phyloP scores from a whole-genome alignment of 176 grass and related monocot species.

The Hordeum marinum region DNA sequence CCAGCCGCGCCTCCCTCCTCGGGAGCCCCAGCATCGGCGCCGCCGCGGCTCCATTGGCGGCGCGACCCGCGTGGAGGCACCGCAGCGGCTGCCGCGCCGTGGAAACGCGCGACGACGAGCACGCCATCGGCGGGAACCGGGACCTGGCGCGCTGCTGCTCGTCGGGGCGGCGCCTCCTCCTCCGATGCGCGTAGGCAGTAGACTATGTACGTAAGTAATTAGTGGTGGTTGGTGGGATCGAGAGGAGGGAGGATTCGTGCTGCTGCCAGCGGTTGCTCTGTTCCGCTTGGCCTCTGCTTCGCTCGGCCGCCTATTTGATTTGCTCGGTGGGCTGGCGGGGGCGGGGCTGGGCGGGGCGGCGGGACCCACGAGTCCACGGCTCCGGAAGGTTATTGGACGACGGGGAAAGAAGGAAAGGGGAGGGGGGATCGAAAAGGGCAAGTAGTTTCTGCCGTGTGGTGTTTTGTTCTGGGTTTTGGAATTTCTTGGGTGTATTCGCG shows the following conservation, averaged over 20 bases:
- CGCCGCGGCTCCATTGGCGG: background rate
- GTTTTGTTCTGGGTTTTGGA: background rate
- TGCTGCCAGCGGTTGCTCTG: background rate
- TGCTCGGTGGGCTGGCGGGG: background rate
- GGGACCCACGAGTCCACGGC: background rate
- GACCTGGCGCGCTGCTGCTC: background rate
- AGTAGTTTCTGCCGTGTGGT: background rate
- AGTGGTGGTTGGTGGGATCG: background rate
- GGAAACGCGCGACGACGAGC: background rate
- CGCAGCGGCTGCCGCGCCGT: conserved; percentile 20
- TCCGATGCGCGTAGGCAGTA: background rate
- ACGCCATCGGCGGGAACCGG: background rate
- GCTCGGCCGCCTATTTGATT: background rate
- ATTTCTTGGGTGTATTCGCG: background rate
- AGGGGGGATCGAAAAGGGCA: background rate
- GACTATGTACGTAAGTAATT: background rate
- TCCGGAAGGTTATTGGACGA: background rate
- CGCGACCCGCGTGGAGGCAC: background rate
- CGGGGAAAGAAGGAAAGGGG: no score
- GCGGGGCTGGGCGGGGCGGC: no score
- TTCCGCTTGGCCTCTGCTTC: conserved; percentile 21
- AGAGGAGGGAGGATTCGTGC: conserved; percentile 24
- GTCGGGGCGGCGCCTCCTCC: background rate
- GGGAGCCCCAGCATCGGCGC: background rate
- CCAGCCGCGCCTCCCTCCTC: conserved; percentile 1